Conservation (phyloP, 148 eudicot genomes). For the Chenopodium berlandieri region DNA sequence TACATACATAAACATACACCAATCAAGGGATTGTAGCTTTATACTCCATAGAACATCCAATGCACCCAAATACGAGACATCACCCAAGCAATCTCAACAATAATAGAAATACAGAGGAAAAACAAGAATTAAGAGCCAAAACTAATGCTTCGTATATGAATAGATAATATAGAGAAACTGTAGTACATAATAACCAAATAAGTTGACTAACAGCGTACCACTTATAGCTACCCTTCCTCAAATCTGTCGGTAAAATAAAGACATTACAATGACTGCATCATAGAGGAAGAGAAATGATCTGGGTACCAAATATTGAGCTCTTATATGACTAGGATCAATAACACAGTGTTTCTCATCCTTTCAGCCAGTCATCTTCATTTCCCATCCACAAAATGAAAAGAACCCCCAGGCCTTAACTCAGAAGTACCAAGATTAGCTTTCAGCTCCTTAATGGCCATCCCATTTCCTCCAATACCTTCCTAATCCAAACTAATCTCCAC, state of each 20-base stretch:
- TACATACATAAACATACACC: background rate
- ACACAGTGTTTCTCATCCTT: background rate
- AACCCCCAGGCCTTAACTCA: background rate
- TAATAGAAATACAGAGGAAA: background rate
- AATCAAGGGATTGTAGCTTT: background rate
- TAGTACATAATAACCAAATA: background rate
- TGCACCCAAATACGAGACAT: background rate
- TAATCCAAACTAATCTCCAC: background rate
- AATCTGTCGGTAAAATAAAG: background rate
- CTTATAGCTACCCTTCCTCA: background rate
- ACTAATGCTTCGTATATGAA: background rate
- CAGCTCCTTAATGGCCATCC: background rate
- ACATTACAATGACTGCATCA: background rate
- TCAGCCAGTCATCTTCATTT: background rate
- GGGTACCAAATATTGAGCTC: background rate
- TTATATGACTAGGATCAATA: too few species aligned
- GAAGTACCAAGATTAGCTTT: background rate
- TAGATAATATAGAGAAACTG: background rate
- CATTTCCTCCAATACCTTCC: background rate
- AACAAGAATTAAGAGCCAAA: background rate
- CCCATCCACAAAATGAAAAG: background rate
- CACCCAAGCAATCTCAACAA: background rate
- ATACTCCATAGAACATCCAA: background rate
- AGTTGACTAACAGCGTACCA: background rate
- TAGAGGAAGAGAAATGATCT: background rate